These are phyloP conservation scores for Piper longum DNA, from an alignment of 164 flowering plant genomes.

Conservation along the genomic window DNA sequence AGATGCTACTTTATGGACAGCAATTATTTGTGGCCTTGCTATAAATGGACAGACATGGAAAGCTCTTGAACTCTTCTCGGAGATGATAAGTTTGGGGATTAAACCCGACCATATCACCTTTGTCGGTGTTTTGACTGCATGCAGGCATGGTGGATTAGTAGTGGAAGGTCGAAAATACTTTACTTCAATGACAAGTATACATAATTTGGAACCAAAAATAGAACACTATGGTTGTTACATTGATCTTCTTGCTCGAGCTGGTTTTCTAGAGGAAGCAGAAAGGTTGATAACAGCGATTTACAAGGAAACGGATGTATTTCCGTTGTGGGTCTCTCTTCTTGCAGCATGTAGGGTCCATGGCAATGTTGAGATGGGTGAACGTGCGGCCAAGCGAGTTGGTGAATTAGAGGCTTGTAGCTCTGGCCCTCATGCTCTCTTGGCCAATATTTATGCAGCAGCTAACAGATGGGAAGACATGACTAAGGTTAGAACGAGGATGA, in stretches of 20 bases:
- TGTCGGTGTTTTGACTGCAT: conserved; percentile 68
- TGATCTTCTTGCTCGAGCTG: conserved; percentile 73
- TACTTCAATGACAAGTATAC: conserved; percentile 32
- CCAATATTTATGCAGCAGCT: conserved; percentile 67
- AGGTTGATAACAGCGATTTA: conserved; percentile 29
- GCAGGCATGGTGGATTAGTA: conserved; percentile 70
- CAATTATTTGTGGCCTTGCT: conserved; percentile 63
- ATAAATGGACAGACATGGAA: conserved; percentile 45
- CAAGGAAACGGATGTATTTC: conserved; percentile 21
- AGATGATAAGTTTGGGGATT: conserved; percentile 32
- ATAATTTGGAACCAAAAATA: conserved; percentile 45
- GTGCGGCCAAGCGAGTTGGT: conserved; percentile 27
- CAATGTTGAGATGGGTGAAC: conserved; percentile 57
- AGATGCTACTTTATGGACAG: conserved; percentile 64
- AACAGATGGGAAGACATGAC: conserved; percentile 62
- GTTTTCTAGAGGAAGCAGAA: conserved; percentile 52
- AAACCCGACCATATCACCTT: conserved; percentile 68
- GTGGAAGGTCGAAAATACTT: conserved; percentile 51
- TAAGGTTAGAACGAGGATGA: conserved; percentile 57
- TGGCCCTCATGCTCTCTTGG: conserved; percentile 44
- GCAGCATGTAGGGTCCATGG: conserved; percentile 68
- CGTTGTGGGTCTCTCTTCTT: conserved; percentile 66
- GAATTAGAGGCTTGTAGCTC: conserved; percentile 35
- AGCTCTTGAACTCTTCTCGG: conserved; percentile 47
- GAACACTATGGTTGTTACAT: conserved; percentile 76